Evolutionary conservation across 768 basidiomycete genomes (phyloP).

Genomic region (Termitomyces sp.): DNA sequence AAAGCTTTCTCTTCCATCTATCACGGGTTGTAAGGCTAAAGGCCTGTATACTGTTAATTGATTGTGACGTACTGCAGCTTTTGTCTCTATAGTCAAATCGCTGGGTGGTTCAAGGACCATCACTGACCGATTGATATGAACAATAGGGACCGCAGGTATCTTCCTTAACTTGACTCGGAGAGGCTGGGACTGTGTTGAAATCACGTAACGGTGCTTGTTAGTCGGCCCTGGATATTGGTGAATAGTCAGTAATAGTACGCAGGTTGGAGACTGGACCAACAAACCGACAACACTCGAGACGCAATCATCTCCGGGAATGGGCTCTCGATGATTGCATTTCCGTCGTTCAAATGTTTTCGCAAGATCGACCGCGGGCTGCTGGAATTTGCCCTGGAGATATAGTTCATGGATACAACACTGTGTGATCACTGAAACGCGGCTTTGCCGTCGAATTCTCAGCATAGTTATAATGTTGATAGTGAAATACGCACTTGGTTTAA

Average conservation of each 20-base stretch:
- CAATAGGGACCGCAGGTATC: conserved; percentile 82
- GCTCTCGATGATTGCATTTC: conserved; percentile 91
- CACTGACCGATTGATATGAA: conserved; percentile 90
- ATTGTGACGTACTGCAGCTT: conserved; percentile 48
- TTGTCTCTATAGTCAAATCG: conserved; percentile 67
- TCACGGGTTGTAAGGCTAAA: not conserved
- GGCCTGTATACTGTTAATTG: not conserved
- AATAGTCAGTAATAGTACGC: not conserved
- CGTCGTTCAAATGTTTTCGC: conserved; percentile 92
- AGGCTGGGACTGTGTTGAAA: conserved; percentile 78
- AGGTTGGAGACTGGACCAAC: conserved; percentile 15
- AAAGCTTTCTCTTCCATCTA: conserved; percentile 67
- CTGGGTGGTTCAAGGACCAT: conserved; percentile 92
- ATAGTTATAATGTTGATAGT: not conserved
- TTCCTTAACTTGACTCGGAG: conserved; percentile 67
- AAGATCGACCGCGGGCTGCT: conserved; percentile 78
- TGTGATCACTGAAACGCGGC: conserved; percentile 86
- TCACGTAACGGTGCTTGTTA: conserved; percentile 91
- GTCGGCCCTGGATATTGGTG: conserved; percentile 48
- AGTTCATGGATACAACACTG: conserved; percentile 96
- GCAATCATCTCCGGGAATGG: conserved; percentile 85
- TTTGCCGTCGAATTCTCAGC: conserved; percentile 35
- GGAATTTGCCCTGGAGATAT: conserved; percentile 74
- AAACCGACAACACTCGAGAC: conserved; percentile 76
- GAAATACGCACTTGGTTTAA: conserved; percentile 81